Base-by-base conservation (phyloP, 176 grass and related monocot species). In the Dendrocalamus sinicus region DNA sequence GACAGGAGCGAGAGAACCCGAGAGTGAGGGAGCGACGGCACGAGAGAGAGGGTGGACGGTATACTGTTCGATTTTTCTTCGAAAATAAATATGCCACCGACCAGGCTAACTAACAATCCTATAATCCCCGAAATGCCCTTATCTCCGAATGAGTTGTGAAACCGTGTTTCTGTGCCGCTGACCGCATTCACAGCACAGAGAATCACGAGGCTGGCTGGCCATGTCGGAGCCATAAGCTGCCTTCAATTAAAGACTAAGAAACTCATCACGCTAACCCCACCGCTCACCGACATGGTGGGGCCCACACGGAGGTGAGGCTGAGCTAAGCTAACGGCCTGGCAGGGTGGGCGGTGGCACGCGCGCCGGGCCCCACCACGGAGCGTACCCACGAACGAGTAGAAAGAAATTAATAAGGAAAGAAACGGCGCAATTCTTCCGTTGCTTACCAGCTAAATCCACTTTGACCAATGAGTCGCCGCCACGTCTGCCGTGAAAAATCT, bases 241-340 rank as follows among this genome's bases (percentile, higher is more conserved):
- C 68, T 67, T 40, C 70, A 51, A 53, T 39, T 72, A 79, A 79
- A 80, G 16, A 23, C 57, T 37, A 39, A 2, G 3, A 39, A 79
- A 10, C 7, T 16, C 50, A 14, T 16, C 32, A 53, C 6, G 53
- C 55, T 8, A 53, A 35, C 24, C 81, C 48, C 76, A 80, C 76
- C 77, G 17, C 77, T 70, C 83, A 89, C 83, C 83, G 88, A 81
- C 83, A 86, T 45, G 8, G 43, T 9, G 12, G 83, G 88, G 17
- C 37, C 83, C 77, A 70, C 87, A 5, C 26, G 67, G 6, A 43
- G 59, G 77, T n/a, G 55, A n/a, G 0, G 55, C 55, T 10, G 0
- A 47, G 7, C 40, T 7, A 17, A 28, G 8, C 19, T n/a, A 58
- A 58, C 20, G 19, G 20, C 2, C 44, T 45, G 9, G 8, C 8